Evolutionary conservation across 2,329 filamentous ascomycete species (phyloP).

Genomic region (Leptographium procerum): DNA sequence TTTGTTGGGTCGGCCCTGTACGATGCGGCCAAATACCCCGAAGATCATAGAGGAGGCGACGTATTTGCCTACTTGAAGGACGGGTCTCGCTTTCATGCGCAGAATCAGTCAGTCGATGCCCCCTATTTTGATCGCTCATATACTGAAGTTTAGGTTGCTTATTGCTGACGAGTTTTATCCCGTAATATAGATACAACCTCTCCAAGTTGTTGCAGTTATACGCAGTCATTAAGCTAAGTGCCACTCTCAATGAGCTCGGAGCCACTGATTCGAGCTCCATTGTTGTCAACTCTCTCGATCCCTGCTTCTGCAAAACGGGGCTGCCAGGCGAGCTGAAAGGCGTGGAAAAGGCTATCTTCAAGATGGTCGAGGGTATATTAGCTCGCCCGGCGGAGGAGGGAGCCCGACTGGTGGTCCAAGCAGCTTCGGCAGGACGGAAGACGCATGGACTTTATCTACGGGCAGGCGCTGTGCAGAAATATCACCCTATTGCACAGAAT

Average conservation of each 20-base stretch:
- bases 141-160: too few species aligned
- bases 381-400: neutral
- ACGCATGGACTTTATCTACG: neutral
- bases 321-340: slow-evolving; percentile 6
- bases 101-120: slow-evolving; percentile 9
- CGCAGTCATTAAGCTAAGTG: neutral
- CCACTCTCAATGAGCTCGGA: neutral
- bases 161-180: neutral
- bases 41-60: neutral
- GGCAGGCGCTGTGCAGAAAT: neutral
- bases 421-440: neutral
- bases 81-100: slow-evolving; percentile 7
- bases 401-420: neutral
- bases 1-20: neutral
- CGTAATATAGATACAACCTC: slow-evolving; percentile 2
- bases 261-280: slow-evolving; percentile 5
- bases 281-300: slow-evolving; percentile 14
- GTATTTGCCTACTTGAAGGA: neutral
- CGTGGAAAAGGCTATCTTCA: neutral
- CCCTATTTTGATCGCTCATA: slow-evolving; percentile 5
- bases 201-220: neutral
- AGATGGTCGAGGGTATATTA: neutral
- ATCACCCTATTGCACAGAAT: neutral
- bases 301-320: slow-evolving; percentile 14
- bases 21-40: neutral